Percentiles rank a stretch among this genome's conserved stretches.
These are phyloP conservation scores for Collybia nuda DNA, from an alignment of 768 basidiomycete species.

Conservation along the genomic window DNA sequence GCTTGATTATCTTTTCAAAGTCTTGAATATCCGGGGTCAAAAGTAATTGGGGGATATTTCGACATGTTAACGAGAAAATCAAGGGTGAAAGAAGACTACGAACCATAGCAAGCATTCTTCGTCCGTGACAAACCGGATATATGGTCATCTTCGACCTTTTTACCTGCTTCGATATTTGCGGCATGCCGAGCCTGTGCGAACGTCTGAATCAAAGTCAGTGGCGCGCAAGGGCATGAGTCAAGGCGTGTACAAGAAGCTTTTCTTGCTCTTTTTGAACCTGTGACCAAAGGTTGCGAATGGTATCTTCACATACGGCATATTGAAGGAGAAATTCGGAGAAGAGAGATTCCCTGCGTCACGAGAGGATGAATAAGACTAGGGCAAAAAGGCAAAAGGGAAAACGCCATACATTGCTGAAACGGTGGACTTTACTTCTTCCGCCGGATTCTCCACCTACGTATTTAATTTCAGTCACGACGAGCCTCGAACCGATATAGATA, in stretches of 20 bases:
- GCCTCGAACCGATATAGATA: neutral
- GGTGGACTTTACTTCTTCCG: slow-evolving; percentile 13
- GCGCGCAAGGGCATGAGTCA: neutral
- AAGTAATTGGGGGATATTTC: neutral
- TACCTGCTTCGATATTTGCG: slow-evolving; percentile 9
- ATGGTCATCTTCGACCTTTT: slow-evolving; percentile 13
- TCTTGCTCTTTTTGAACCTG: slow-evolving; percentile 20
- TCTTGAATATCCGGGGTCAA: slow-evolving; percentile 7
- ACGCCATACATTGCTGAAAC: slow-evolving; percentile 14
- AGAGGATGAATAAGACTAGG: neutral
- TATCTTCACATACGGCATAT: slow-evolving; percentile 23
- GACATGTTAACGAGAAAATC: too few species aligned
- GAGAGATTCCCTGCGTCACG: slow-evolving; percentile 14
- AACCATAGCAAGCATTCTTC: slow-evolving; percentile 17
- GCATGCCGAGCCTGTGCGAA: slow-evolving; percentile 4
- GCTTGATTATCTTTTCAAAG: slow-evolving; percentile 13
- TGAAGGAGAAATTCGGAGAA: slow-evolving; percentile 17
- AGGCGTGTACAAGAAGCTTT: slow-evolving; percentile 15
- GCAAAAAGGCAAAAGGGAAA: neutral
- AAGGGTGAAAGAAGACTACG: neutral
- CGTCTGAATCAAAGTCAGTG: slow-evolving; percentile 3
- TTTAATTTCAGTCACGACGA: neutral
- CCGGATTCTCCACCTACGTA: slow-evolving; percentile 9
- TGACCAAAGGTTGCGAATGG: slow-evolving; percentile 18
- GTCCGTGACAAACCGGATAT: slow-evolving; percentile 16